Conservation (phyloP, 306 rosid species). For the Echinosophora koreensis region DNA sequence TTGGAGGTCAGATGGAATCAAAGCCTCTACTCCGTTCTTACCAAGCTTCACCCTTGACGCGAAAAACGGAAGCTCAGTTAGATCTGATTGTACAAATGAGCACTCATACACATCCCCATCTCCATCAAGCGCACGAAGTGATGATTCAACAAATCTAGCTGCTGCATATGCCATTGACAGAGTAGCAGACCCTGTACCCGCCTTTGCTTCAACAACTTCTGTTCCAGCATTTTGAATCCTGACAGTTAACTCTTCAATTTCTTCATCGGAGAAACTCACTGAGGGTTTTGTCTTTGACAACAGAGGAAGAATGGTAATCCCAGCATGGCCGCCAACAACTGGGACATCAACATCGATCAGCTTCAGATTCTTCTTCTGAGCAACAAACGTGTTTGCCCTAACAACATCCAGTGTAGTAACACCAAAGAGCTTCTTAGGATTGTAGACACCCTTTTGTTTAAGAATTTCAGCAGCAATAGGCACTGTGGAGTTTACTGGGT, state of each 20-base stretch:
- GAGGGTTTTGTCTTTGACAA: slow-evolving; percentile 88
- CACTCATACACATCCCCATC: slow-evolving; percentile 96
- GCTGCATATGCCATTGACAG: slow-evolving; percentile 99
- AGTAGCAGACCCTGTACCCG: slow-evolving; percentile 98
- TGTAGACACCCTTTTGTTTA: slow-evolving; percentile 89
- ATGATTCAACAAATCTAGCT: slow-evolving; percentile 95
- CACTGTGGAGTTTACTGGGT: slow-evolving; percentile 94
- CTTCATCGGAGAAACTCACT: slow-evolving; percentile 74
- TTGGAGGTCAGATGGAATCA: slow-evolving; percentile 81
- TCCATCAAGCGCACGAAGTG: slow-evolving; percentile 95
- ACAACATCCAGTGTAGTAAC: slow-evolving; percentile 96
- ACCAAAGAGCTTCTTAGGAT: slow-evolving; percentile 95
- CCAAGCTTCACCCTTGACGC: slow-evolving; percentile 97
- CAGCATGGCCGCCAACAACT: slow-evolving; percentile 95
- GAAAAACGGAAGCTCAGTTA: slow-evolving; percentile 93
- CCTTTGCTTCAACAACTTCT: slow-evolving; percentile 98
- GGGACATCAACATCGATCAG: slow-evolving; percentile 98
- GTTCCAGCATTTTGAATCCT: slow-evolving; percentile 98
- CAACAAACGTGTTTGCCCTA: slow-evolving; percentile 98
- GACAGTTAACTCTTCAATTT: slow-evolving; percentile 75
- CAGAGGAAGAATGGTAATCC: slow-evolving; percentile 91
- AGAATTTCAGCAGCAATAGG: slow-evolving; percentile 94
- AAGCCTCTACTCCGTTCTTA: slow-evolving; percentile 88
- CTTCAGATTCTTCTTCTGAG: slow-evolving; percentile 88
- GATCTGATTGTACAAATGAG: slow-evolving; percentile 77